phyloP scores from a whole-genome alignment of 805 yeast genomes.

The Teunomyces tritomae region DNA sequence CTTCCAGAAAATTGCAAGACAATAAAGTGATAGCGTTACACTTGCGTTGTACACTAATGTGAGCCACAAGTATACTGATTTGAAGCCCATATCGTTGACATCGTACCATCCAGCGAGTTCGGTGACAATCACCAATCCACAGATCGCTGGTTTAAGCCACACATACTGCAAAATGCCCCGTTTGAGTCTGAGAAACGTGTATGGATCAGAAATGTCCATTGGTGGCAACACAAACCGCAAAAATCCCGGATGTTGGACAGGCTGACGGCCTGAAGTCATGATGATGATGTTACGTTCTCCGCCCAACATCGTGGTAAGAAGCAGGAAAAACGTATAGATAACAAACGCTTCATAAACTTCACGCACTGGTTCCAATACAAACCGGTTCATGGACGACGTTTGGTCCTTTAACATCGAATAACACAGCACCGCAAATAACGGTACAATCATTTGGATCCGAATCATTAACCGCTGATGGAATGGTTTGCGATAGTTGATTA shows the following conservation, averaged over 20 bases:
- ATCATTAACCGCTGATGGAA: conserved; percentile 81
- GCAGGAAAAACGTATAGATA: conserved; percentile 85
- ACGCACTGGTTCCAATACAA: conserved; percentile 65
- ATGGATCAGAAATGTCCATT: conserved; percentile 85
- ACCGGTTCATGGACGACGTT: conserved; percentile 36
- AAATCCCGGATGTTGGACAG: conserved; percentile 63
- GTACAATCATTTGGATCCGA: conserved; percentile 78
- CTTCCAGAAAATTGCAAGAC: conserved; percentile 89
- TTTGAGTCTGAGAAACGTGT: conserved; percentile 70
- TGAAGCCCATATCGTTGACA: conserved; percentile 45
- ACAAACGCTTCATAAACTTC: conserved; percentile 97
- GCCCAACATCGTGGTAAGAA: conserved; percentile 79
- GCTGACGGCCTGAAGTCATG: conserved; percentile 65
- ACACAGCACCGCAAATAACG: conserved; percentile 74
- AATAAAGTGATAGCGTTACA: conserved; percentile 78
- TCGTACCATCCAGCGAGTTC: conserved; percentile 50
- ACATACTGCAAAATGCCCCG: conserved; percentile 90
- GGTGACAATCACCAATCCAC: conserved; percentile 49
- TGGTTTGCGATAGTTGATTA: conserved; percentile 79
- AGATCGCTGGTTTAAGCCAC: conserved; percentile 88
- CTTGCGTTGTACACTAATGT: conserved; percentile 72
- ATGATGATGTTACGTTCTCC: conserved; percentile 88
- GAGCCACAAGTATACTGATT: conserved; percentile 60
- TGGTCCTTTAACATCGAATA: conserved; percentile 52
- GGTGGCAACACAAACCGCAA: conserved; percentile 49